Evolutionary conservation across 441 rosid species (phyloP), one percentile per base, ranked within the genome.

Genomic region (Manihot esculenta): DNA sequence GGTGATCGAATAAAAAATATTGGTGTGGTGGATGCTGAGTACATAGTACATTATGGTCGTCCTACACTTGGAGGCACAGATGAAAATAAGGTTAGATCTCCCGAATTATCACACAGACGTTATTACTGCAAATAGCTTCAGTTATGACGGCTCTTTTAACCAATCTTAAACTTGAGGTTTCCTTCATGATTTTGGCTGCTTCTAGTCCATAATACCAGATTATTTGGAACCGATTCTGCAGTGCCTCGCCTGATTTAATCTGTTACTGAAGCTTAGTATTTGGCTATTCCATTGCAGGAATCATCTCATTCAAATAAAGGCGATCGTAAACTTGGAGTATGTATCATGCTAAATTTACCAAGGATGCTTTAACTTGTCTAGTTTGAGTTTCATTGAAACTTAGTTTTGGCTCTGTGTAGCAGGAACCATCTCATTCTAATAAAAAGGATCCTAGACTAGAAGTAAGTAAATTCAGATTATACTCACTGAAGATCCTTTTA

Each of bases 1-100:
- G 92, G 92, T 13, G 95, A 89, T 75, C 75, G 95, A 64, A 78
- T 76, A 3, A 76, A 74, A 77, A 84, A 78, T 38, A 81, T 89
- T 11, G 95, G 95, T 51, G 74, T 89, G 55, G 90, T 89, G 27
- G 95, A 89, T 81, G 88, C 87, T 12, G 92, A 89, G 73, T 89
- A 86, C 74, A 73, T 89, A 56, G 75, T 83, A 17, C 95, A 89
- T 65, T 77, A 82, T 73, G 86, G 85, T 64, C 87, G 74, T 65
- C 90, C 92, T n/a, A 89, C 95, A 13, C 90, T 89, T 9, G 95
- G 95, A 17, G 83, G 68, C 66, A 56, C 33, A 21, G 56, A 51
- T 50, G 58, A 62, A 71, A 74, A 64, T 50, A 74, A 84, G 89
- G 90, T 84, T 30, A 57, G 64, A 67, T 5, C 17, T 68, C 27